These are phyloP conservation scores for Cyclotella baltica DNA, from an alignment of 108 stramenopile species.

Conservation along the genomic window DNA sequence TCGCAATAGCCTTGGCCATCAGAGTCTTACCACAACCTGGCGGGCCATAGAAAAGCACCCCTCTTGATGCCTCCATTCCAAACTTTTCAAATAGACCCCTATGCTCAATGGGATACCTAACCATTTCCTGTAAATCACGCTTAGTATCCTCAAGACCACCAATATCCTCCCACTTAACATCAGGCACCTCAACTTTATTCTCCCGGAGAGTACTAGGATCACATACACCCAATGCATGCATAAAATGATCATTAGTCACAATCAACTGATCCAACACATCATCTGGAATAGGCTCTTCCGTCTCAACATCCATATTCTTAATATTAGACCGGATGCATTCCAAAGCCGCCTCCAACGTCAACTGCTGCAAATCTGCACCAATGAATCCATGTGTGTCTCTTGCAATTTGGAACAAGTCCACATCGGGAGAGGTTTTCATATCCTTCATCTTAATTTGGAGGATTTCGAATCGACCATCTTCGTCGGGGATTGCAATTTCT, in stretches of 20 bases:
- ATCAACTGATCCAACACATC: conserved; percentile 86
- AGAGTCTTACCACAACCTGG: conserved; percentile 94
- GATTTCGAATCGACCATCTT: conserved; percentile 91
- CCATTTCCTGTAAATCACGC: conserved; percentile 97
- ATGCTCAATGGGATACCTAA: conserved; percentile 98
- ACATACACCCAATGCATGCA: conserved; percentile 89
- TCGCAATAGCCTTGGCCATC: conserved; percentile 99
- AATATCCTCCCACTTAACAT: conserved; percentile 98
- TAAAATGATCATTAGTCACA: conserved; percentile 94
- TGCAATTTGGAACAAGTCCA: conserved; percentile 89
- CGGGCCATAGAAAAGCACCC: conserved; percentile 96
- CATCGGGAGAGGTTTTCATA: conserved; percentile 87
- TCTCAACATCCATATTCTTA: conserved; percentile 89
- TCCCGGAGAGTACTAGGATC: conserved; percentile 94
- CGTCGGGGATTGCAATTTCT: conserved; percentile 95
- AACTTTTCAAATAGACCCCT: conserved; percentile 93
- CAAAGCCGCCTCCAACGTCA: conserved; percentile 94
- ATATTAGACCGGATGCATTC: conserved; percentile 89
- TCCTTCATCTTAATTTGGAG: conserved; percentile 96
- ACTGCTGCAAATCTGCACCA: conserved; percentile 95
- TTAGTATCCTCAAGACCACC: conserved; percentile 99
- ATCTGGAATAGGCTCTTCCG: conserved; percentile 78
- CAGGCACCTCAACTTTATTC: conserved; percentile 93
- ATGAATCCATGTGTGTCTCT: conserved; percentile 92
- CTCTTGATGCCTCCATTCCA: conserved; percentile 93